phyloP scores from a whole-genome alignment of 768 basidiomycete species.

The Coprinopsis sp. region DNA sequence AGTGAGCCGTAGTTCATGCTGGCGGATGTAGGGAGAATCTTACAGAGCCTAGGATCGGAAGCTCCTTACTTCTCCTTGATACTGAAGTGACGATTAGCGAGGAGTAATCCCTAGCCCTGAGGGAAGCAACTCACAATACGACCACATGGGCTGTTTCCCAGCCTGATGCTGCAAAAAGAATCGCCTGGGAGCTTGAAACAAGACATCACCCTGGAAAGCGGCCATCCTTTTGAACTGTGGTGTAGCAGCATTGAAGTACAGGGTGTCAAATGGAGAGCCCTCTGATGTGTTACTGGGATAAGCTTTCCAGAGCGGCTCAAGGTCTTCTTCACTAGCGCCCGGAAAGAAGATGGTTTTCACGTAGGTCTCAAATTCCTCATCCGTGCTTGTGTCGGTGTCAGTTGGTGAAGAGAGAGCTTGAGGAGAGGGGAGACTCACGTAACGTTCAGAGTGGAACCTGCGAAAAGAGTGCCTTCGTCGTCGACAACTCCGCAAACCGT shows the following conservation, averaged over 20 bases:
- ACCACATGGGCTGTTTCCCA: slow-evolving; percentile 41
- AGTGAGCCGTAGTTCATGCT: neutral
- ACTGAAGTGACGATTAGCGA: slow-evolving; percentile 29
- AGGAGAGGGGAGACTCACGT: slow-evolving; percentile 27
- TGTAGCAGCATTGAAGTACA: slow-evolving; percentile 33
- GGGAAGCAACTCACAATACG: slow-evolving; percentile 29
- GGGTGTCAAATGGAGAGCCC: slow-evolving; percentile 51
- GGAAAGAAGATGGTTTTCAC: slow-evolving; percentile 19
- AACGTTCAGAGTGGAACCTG: slow-evolving; percentile 37
- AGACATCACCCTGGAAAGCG: slow-evolving; percentile 44
- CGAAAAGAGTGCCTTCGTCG: slow-evolving; percentile 54
- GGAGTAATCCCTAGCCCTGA: neutral
- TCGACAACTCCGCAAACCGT: slow-evolving; percentile 45
- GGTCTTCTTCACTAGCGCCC: slow-evolving; percentile 14
- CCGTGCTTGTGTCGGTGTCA: slow-evolving; percentile 11
- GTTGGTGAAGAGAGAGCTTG: neutral
- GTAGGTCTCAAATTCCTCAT: slow-evolving; percentile 17
- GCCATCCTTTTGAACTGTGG: slow-evolving; percentile 50
- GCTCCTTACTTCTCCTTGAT: slow-evolving; percentile 35
- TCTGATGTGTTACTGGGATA: slow-evolving; percentile 34
- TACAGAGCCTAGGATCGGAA: slow-evolving; percentile 41
- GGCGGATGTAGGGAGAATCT: neutral
- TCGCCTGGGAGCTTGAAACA: slow-evolving; percentile 49
- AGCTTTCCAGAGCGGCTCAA: slow-evolving; percentile 10
- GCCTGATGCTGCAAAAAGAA: slow-evolving; percentile 40